Evolutionary conservation across 2,329 filamentous ascomycete genomes (phyloP), one percentile per base, ranked within the genome.

Genomic region (Diaporthe eres): DNA sequence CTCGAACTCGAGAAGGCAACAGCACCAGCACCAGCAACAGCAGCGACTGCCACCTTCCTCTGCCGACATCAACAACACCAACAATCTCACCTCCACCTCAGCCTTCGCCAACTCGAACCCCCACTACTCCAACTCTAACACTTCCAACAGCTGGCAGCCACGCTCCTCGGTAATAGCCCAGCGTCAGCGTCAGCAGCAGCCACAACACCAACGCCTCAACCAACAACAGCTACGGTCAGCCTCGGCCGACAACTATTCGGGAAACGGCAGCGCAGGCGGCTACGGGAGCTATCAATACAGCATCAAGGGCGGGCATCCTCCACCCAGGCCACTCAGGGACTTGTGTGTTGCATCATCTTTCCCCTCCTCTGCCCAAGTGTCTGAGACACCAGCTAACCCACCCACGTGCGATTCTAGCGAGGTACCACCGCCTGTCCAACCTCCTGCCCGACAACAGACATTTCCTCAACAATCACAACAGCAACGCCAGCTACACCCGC

Each of bases 141-240:
- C 1, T 47, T 60, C 51, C 68, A 75, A 44, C 68, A 75, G 57
- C 55, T 75, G 75, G 75, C 75, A 75, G 47, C 75, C 72, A 37
- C 67, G 75, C 19, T 75, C 75, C 19, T 72, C 72, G 4, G 72
- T 53, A 17, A 68, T 76, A 34, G 75, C 67, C 25, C 72, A 74
- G 55, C 68, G 68, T 12, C 73, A 75, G 47, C 68, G 39, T 2
- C 75, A 68, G 39, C 72, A 51, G 12, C 71, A 71, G 5, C 71
- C 37, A n/a, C 75, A 75, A n/a, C 72, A 37, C 22, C 51, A n/a
- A 31, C 60, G 28, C 17, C 31, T 47, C 51, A 44, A 31, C 15
- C 42, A 51, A 12, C 42, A 58, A 25, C 61, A 49, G 44, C 71
- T 60, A 28, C 67, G 75, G 28, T 73, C 71, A 55, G 47, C 58